Evolutionary conservation across 306 rosid genomes (phyloP).

Genomic region (Quercus robur): DNA sequence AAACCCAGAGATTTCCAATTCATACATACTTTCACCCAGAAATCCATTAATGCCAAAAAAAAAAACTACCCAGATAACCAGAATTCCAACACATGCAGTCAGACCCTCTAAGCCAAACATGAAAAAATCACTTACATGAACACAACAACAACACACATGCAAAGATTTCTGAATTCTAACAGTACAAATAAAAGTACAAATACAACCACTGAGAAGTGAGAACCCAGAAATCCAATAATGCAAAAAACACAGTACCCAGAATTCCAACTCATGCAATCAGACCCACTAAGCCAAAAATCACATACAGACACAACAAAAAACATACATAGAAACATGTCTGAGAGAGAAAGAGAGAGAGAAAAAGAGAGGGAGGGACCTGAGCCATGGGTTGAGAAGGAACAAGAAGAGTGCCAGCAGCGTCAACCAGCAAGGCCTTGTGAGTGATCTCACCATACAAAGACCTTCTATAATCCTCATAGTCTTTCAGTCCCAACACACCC

Average conservation of each 20-base stretch:
- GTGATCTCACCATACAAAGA: slow-evolving; percentile 84
- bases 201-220: background rate
- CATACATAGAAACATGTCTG: background rate
- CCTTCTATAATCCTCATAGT: slow-evolving; percentile 77
- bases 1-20: background rate
- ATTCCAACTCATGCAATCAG: background rate
- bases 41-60: background rate
- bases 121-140: background rate
- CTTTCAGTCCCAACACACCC: slow-evolving; percentile 56
- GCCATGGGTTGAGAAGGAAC: slow-evolving; percentile 99
- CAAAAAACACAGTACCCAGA: background rate
- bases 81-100: background rate
- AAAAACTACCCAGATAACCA: background rate
- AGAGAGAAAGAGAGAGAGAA: background rate
- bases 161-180: too few relatives aligned
- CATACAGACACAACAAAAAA: background rate
- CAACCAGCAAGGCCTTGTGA: slow-evolving; percentile 89
- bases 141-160: background rate
- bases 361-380: slow-evolving; percentile 36
- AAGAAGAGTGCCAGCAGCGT: slow-evolving; percentile 92
- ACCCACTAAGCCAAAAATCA: background rate
- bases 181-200: too few relatives aligned
- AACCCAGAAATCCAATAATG: background rate
- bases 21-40: background rate
- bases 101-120: background rate